phyloP scores from a whole-genome alignment of 2,329 filamentous ascomycete genomes.

The Clonostachys rosea region DNA sequence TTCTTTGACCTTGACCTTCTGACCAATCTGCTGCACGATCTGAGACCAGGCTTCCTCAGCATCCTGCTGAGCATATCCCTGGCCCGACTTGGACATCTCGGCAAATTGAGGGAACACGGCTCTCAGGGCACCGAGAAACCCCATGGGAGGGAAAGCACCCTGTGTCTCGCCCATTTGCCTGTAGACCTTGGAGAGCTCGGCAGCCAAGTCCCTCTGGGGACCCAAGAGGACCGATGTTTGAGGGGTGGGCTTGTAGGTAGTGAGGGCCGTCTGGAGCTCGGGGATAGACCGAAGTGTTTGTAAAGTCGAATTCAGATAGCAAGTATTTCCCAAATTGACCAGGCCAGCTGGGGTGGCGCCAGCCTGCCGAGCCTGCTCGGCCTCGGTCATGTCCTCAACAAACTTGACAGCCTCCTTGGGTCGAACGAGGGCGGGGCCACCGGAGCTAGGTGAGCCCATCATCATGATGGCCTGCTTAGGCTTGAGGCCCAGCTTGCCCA shows the following conservation, averaged over 20 bases:
- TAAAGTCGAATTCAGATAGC: conserved; percentile 97
- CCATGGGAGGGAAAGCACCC: conserved; percentile 75
- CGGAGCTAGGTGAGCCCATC: conserved; percentile 82
- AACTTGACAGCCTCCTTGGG: conserved; percentile 85
- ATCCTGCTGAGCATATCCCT: conserved; percentile 94
- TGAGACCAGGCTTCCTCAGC: conserved; percentile 98
- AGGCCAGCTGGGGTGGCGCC: conserved; percentile 86
- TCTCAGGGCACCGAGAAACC: conserved; percentile 78
- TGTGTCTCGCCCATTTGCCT: conserved; percentile 87
- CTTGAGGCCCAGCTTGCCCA: conserved; percentile 82
- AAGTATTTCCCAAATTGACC: conserved; percentile 93
- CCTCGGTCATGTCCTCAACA: conserved; percentile 95
- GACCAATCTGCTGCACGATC: conserved; percentile 77
- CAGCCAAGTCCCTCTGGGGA: conserved; percentile 64
- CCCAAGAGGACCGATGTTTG: conserved; percentile 36
- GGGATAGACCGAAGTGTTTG: conserved; percentile 86
- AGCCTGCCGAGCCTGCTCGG: conserved; percentile 76
- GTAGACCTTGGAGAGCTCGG: conserved; percentile 77
- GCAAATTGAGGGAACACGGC: conserved; percentile 86
- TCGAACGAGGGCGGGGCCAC: conserved; percentile 54
- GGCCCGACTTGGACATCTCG: conserved; percentile 75
- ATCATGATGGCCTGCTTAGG: conserved; percentile 87
- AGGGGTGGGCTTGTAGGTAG: conserved; percentile 41
- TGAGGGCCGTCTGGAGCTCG: conserved; percentile 78
- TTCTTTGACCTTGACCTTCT: conserved; percentile 67